Base-by-base conservation (phyloP, 495 filamentous ascomycete genomes). In the Neurospora pannonica region DNA sequence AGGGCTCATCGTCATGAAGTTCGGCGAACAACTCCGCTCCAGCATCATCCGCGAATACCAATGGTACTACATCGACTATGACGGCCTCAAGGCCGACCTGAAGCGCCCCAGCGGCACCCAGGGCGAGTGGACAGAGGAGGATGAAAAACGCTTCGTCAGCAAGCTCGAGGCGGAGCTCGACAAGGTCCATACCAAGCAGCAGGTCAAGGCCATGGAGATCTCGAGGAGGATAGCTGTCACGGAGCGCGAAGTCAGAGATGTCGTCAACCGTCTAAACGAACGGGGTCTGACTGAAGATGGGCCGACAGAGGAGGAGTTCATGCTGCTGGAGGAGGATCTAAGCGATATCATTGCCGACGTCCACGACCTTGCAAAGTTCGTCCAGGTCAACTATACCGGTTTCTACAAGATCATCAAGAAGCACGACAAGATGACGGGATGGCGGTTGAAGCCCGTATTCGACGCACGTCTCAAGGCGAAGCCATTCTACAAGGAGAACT, bases 381-480 rank as follows among this genome's bases (percentile, higher is more conserved):
- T 96, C 6, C 95, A 98, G 83, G 84, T 99, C 80, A 99, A 99
- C 82, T 99, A 99, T 79, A 98, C 95, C 1, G 96, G 97, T 1
- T 99, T 99, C 79, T 97, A 98, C 86, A 99, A 99, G 86, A 99
- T 99, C 78, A 97, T 99, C 81, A 99, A 99, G 86, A 99, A 99
- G 85, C 96, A 99, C 82, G 96, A 99, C 87, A 99, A 99, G 93
- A 86, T 92, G 88, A 99, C 96, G 0, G 85, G 89, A 40, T 98
- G 97, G 97, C 90, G 95, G 77, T 88, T 99, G 40, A 95, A 91
- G 76, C 97, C 96, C 21, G 93, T 97, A 19, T 99, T 99, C 81
- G 94, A 95, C 13, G 90, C 95, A 8, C 90, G 95, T 34, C 88
- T 99, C 76, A 96, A 96, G 79, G 93, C 93, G 9, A 97, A 97